A percentile compares a stretch with the other conserved stretches of the same genome.
Evolutionary conservation across 1,284 basidiomycete genomes (phyloP).

Genomic region (Leucoagaricus sp.): DNA sequence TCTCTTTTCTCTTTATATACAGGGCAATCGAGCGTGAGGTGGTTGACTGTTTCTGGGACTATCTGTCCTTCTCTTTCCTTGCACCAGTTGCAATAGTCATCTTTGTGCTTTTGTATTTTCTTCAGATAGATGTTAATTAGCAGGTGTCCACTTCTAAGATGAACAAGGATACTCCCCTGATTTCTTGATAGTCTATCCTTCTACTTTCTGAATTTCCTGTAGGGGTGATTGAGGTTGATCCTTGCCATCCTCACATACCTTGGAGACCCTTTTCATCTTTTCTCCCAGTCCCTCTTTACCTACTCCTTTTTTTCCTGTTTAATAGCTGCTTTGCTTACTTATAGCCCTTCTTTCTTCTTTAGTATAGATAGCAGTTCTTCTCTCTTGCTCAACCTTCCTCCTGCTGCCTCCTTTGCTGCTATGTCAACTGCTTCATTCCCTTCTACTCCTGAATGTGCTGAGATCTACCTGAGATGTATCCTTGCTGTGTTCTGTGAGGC

Average conservation of each 20-base stretch:
- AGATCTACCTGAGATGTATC: too few species aligned
- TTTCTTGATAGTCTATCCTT: slow-evolving; percentile 15
- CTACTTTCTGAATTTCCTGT: slow-evolving; percentile 20
- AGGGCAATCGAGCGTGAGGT: slow-evolving; percentile 19
- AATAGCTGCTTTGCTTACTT: slow-evolving; percentile 21
- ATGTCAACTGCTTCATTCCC: too few species aligned
- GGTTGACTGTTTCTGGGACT: slow-evolving; percentile 14
- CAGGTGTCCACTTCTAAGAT: slow-evolving; percentile 22
- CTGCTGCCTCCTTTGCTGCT: too few species aligned
- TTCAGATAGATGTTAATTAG: slow-evolving; percentile 17
- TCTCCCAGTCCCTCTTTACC: slow-evolving; percentile 6
- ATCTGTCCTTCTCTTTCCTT: background rate
- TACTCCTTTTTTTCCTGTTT: slow-evolving; percentile 14
- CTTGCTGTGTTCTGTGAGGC: too few species aligned
- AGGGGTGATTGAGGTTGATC: slow-evolving; percentile 19
- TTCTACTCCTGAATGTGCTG: too few species aligned
- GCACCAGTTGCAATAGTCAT: slow-evolving; percentile 10
- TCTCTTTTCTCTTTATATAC: slow-evolving; percentile 5
- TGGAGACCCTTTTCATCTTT: slow-evolving; percentile 18
- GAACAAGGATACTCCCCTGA: slow-evolving; percentile 25
- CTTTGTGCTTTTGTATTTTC: slow-evolving; percentile 7
- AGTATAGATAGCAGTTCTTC: too few species aligned
- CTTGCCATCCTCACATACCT: slow-evolving; percentile 11
- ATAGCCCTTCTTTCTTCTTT: too few species aligned
- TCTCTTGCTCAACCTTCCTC: too few species aligned